A percentile compares a stretch with the other conserved stretches of the same genome.
phyloP scores from a whole-genome alignment of 345 rosid genomes.

The Trapa bicornis region DNA sequence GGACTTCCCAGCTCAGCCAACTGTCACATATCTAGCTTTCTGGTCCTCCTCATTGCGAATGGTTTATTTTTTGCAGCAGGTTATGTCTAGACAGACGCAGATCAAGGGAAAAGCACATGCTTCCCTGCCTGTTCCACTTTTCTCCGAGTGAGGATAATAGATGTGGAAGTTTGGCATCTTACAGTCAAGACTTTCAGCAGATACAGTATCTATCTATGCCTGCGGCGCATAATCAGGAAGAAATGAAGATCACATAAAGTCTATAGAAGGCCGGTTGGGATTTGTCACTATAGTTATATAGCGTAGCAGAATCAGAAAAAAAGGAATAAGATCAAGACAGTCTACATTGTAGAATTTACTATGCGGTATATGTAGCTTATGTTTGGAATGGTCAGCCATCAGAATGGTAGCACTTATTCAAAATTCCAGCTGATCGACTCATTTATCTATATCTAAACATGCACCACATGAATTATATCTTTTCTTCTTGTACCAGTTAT shows the following conservation, averaged over 20 bases:
- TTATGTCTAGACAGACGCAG: conserved; percentile 12
- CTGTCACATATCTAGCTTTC: conserved; percentile 24
- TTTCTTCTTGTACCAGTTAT: background rate
- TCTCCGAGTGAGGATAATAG: conserved; percentile 1
- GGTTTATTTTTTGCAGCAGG: conserved; percentile 16
- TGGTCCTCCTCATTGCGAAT: conserved; percentile 29
- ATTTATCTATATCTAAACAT: background rate
- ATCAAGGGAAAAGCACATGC: conserved; percentile 14
- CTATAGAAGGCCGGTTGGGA: background rate
- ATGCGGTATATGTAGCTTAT: background rate
- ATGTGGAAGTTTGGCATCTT: conserved; percentile 12
- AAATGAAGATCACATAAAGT: background rate
- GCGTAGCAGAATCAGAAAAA: conserved; percentile 1
- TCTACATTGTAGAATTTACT: background rate
- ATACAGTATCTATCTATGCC: background rate
- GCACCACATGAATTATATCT: background rate
- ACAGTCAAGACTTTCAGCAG: conserved; percentile 5
- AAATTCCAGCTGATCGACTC: background rate
- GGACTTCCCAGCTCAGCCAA: conserved; percentile 72
- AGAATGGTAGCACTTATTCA: background rate
- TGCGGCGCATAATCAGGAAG: conserved; percentile 2
- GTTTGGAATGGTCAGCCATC: background rate
- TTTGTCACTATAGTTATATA: background rate
- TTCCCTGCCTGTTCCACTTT: conserved; percentile 17
- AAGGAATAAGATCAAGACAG: conserved; percentile 4